These are phyloP conservation scores for Monosporozyma servazzii DNA, from an alignment of 805 yeast genomes.

Conservation along the genomic window DNA sequence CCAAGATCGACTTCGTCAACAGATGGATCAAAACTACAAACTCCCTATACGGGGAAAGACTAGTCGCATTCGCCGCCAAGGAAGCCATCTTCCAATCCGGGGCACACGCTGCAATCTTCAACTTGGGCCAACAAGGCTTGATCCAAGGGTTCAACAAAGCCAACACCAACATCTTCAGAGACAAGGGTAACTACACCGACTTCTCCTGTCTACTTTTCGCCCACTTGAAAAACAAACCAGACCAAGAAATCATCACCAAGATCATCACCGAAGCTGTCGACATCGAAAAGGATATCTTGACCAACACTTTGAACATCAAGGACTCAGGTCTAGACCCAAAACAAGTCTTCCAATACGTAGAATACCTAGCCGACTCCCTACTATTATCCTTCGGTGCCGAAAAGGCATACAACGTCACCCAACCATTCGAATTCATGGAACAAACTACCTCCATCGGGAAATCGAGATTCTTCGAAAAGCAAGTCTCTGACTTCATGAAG, in stretches of 20 bases:
- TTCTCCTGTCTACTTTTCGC: conserved; percentile 91
- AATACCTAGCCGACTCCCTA: conserved; percentile 91
- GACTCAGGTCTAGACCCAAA: conserved; percentile 86
- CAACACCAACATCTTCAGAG: conserved; percentile 91
- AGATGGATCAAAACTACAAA: conserved; percentile 86
- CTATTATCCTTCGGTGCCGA: conserved; percentile 81
- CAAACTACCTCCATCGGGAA: conserved; percentile 94
- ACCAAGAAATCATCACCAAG: conserved; percentile 60
- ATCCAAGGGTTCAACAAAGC: conserved; percentile 97
- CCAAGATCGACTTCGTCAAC: conserved; percentile 95
- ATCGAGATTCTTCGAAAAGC: conserved; percentile 96
- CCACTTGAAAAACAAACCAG: conserved; percentile 83
- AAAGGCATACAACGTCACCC: conserved; percentile 74
- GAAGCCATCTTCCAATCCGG: conserved; percentile 98
- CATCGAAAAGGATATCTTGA: conserved; percentile 84
- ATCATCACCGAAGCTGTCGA: conserved; percentile 90
- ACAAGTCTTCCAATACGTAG: conserved; percentile 93
- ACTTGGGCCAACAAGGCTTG: conserved; percentile 93
- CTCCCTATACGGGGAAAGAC: conserved; percentile 86
- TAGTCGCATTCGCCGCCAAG: conserved; percentile 96
- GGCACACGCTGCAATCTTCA: conserved; percentile 92
- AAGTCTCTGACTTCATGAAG: conserved; percentile 96
- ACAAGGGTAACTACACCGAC: conserved; percentile 96
- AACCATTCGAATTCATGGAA: conserved; percentile 98
- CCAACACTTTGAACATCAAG: conserved; percentile 84